Conservation (phyloP, 192 early-diverging fungal species). For the Globomyces pollinis-pini region DNA sequence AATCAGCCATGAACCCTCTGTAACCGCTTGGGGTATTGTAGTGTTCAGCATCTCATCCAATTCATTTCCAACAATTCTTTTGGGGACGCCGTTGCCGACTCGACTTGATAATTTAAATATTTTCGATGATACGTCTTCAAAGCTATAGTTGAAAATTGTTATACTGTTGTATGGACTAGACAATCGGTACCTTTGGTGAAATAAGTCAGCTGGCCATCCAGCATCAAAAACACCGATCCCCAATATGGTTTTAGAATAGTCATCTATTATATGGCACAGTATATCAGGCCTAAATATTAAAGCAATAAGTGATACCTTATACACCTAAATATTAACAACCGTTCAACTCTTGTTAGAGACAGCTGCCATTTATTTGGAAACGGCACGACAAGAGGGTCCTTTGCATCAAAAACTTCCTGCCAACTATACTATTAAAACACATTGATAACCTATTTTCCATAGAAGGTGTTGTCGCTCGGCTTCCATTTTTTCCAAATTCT, state of each 20-base stretch:
- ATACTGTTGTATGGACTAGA: neutral
- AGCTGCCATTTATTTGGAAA: constrained; percentile 22
- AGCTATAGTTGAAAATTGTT: neutral
- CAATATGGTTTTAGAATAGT: constrained; percentile 11
- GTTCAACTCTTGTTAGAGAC: constrained; percentile 14
- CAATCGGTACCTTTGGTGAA: neutral
- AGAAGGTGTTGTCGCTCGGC: constrained; percentile 17
- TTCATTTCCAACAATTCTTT: no score
- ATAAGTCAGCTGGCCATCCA: constrained; percentile 2
- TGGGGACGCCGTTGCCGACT: no score
- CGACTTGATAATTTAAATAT: neutral
- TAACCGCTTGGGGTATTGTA: neutral
- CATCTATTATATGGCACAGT: constrained; percentile 13
- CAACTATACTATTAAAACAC: no score
- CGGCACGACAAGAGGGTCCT: constrained; percentile 11
- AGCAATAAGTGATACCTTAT: no score
- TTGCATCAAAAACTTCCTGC: constrained; percentile 19
- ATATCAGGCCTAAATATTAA: constrained; percentile 21
- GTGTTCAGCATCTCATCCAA: neutral
- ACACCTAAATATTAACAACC: constrained; percentile 12
- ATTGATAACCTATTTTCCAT: no score
- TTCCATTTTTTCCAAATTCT: constrained; percentile 25
- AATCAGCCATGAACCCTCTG: neutral
- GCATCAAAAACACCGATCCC: constrained; percentile 6
- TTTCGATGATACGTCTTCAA: neutral